A percentile compares a stretch with the other conserved stretches of the same genome.
Conservation (phyloP, 2,329 filamentous ascomycete genomes). For the Uncinocarpus reesii region DNA sequence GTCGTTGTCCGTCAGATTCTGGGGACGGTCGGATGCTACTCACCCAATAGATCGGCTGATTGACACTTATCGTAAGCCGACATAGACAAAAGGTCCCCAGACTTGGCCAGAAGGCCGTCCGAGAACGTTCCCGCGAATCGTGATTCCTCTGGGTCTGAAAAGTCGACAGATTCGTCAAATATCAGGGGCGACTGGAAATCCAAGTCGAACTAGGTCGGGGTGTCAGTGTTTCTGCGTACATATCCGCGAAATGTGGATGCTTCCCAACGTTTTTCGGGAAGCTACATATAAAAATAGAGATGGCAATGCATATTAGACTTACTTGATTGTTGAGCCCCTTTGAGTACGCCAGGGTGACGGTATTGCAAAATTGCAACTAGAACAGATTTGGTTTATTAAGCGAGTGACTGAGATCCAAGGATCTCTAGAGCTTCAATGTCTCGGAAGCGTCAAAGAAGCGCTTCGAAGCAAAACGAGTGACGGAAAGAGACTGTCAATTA, state of each 20-base stretch:
- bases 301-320: constrained; percentile 23
- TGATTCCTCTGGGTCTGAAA: constrained; percentile 38
- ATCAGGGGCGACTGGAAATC: constrained; percentile 40
- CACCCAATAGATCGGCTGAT: constrained; percentile 70
- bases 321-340: constrained; percentile 39
- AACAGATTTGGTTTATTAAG: constrained; percentile 33
- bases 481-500: constrained; percentile 28
- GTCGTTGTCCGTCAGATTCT: too few relatives aligned
- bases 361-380: constrained; percentile 38
- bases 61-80: constrained; percentile 70
- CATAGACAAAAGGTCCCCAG: constrained; percentile 62
- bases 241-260: not conserved
- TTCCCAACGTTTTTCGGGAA: not conserved
- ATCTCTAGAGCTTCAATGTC: constrained; percentile 31
- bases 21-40: too few relatives aligned
- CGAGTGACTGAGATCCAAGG: constrained; percentile 38
- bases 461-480: constrained; percentile 38
- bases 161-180: constrained; percentile 39
- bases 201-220: constrained; percentile 29
- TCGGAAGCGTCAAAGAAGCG: constrained; percentile 26
- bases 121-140: constrained; percentile 37
- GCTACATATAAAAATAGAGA: constrained; percentile 1
- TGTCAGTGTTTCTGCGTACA: not conserved
- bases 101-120: constrained; percentile 45
- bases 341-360: constrained; percentile 43